Evolutionary conservation across 805 yeast genomes (phyloP).

Genomic region (Nematodospora valgi): DNA sequence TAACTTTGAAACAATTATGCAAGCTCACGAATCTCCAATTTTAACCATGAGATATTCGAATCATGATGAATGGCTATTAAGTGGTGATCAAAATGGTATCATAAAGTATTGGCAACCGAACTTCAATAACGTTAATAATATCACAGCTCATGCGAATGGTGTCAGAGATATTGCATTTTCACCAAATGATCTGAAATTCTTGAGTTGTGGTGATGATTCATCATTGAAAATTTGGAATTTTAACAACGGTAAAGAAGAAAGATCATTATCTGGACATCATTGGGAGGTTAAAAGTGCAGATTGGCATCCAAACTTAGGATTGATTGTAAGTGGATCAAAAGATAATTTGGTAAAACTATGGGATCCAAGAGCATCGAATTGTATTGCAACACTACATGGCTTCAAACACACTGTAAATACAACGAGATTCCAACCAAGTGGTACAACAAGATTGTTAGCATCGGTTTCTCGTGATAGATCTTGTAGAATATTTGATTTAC

Average conservation of each 20-base stretch:
- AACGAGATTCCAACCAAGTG: conserved; percentile 80
- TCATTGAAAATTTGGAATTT: conserved; percentile 92
- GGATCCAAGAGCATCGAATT: conserved; percentile 85
- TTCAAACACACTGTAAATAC: conserved; percentile 92
- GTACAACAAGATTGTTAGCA: conserved; percentile 69
- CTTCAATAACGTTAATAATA: conserved; percentile 88
- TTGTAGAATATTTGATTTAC: conserved; percentile 79
- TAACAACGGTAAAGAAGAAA: conserved; percentile 80
- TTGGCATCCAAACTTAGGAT: conserved; percentile 90
- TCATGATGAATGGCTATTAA: conserved; percentile 89
- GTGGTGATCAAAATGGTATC: conserved; percentile 90
- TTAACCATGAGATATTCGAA: conserved; percentile 78
- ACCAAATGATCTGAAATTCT: conserved; percentile 86
- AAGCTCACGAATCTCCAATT: conserved; percentile 93
- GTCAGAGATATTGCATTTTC: conserved; percentile 85
- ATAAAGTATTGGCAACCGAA: conserved; percentile 98
- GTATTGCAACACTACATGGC: conserved; percentile 80
- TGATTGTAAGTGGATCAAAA: conserved; percentile 89
- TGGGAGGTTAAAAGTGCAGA: conserved; percentile 98
- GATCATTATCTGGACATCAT: conserved; percentile 83
- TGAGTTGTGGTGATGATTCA: conserved; percentile 93
- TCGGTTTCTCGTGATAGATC: conserved; percentile 88
- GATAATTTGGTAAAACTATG: conserved; percentile 90
- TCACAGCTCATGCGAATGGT: conserved; percentile 71
- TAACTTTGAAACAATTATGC: conserved; percentile 96